Evolutionary conservation across 352 stramenopile genomes (phyloP).

Genomic region (Pythium aquatile): DNA sequence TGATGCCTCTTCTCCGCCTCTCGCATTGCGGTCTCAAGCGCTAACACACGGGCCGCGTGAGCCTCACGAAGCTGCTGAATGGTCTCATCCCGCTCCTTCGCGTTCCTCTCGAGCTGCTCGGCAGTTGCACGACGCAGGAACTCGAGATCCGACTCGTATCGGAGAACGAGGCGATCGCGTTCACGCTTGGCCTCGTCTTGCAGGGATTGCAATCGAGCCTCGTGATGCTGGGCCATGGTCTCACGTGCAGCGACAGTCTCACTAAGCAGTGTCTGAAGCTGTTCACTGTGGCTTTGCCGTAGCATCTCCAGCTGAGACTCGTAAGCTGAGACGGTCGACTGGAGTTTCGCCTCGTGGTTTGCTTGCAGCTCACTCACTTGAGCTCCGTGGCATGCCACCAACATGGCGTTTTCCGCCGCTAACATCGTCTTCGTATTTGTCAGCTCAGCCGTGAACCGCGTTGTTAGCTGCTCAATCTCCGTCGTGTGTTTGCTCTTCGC

Average conservation of each 20-base stretch:
- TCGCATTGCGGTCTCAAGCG: slow-evolving; percentile 44
- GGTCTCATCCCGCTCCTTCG: slow-evolving; percentile 31
- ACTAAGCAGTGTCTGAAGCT: slow-evolving; percentile 23
- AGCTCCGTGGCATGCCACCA: not conserved
- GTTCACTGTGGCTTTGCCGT: slow-evolving; percentile 18
- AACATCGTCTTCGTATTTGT: slow-evolving; percentile 1
- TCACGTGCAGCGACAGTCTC: slow-evolving; percentile 19
- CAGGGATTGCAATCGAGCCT: slow-evolving; percentile 11
- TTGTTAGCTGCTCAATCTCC: slow-evolving; percentile 14
- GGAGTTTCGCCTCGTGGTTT: not conserved
- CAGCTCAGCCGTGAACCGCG: slow-evolving; percentile 6
- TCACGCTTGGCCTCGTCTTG: slow-evolving; percentile 24
- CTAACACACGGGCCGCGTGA: slow-evolving; percentile 38
- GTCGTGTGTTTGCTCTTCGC: not conserved
- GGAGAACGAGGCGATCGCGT: slow-evolving; percentile 25
- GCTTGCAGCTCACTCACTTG: not conserved
- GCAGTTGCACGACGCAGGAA: slow-evolving; percentile 31
- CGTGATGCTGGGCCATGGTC: slow-evolving; percentile 15
- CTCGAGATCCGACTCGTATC: slow-evolving; percentile 55
- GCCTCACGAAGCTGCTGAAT: slow-evolving; percentile 43
- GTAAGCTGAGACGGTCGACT: not conserved
- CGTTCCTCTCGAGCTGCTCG: slow-evolving; percentile 36
- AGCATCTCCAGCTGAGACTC: slow-evolving; percentile 1
- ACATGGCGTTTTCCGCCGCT: slow-evolving; percentile 1
- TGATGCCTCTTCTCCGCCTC: slow-evolving; percentile 37